These are phyloP conservation scores for Puccinia horiana DNA, from an alignment of 1,284 basidiomycete genomes.

Conservation along the genomic window DNA sequence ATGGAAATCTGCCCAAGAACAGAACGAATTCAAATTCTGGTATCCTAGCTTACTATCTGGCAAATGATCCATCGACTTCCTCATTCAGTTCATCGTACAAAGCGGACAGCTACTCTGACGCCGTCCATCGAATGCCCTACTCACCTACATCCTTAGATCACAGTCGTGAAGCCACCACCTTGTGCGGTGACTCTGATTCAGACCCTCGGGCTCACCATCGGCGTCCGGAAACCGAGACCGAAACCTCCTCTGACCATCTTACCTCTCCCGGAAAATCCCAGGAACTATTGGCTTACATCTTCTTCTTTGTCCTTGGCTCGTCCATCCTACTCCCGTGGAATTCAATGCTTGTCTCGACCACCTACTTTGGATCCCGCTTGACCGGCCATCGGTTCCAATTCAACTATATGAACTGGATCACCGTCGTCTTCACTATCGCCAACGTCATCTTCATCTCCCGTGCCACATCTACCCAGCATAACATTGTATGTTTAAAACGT, in stretches of 20 bases:
- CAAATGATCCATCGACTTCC: background rate
- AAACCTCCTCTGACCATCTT: background rate
- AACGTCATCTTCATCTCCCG: constrained; percentile 27
- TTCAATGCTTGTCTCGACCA: constrained; percentile 34
- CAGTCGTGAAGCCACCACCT: background rate
- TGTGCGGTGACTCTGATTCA: background rate
- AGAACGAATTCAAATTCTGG: background rate
- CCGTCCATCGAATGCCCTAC: background rate
- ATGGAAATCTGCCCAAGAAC: background rate
- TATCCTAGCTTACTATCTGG: background rate
- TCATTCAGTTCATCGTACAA: background rate
- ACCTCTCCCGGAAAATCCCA: background rate
- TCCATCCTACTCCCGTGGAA: constrained; percentile 37
- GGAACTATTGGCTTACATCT: constrained; percentile 18
- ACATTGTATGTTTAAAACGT: background rate
- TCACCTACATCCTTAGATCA: background rate
- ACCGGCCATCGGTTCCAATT: constrained; percentile 26
- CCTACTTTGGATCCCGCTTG: constrained; percentile 29
- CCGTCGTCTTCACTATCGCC: constrained; percentile 38
- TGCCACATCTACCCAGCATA: constrained; percentile 30
- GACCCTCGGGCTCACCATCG: background rate
- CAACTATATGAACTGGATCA: constrained; percentile 40
- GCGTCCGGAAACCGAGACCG: background rate
- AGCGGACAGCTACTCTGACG: background rate
- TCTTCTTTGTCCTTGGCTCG: constrained; percentile 32